Evolutionary conservation across 1,139 yeast species (phyloP).

Genomic region (Maudiozyma humilis): DNA sequence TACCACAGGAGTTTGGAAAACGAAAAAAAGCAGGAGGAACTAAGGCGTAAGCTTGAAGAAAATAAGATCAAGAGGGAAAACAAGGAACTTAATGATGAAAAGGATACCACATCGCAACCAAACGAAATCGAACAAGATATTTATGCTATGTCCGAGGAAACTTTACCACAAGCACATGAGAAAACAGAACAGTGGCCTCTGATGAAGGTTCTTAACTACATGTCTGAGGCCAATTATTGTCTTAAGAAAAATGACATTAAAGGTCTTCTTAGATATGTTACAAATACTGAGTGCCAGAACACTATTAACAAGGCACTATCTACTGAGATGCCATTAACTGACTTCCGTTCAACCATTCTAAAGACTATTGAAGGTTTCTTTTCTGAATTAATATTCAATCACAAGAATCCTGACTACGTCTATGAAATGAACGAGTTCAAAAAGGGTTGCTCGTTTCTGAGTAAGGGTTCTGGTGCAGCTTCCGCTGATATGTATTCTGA

Average conservation of each 20-base stretch:
- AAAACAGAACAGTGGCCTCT: conserved; percentile 12
- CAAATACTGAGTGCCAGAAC: conserved; percentile 12
- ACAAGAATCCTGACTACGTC: conserved; percentile 14
- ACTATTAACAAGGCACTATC: too few relatives aligned
- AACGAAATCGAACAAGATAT: too few relatives aligned
- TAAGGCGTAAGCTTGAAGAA: conserved; percentile 20
- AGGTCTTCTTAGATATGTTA: conserved; percentile 13
- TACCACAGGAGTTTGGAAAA: conserved; percentile 25
- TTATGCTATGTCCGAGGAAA: neutral
- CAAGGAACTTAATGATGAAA: too few relatives aligned
- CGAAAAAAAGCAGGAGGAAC: conserved; percentile 26
- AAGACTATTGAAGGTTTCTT: conserved; percentile 14
- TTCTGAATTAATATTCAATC: conserved; percentile 12
- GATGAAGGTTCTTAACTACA: conserved; percentile 15
- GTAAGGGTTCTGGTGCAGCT: conserved; percentile 4
- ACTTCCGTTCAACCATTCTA: conserved; percentile 11
- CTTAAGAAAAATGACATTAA: conserved; percentile 14
- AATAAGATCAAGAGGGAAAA: conserved; percentile 16
- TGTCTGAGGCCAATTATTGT: conserved; percentile 17
- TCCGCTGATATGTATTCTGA: conserved; percentile 10
- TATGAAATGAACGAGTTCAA: conserved; percentile 10
- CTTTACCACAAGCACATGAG: neutral
- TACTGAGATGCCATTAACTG: conserved; percentile 11
- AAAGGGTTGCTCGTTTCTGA: conserved; percentile 8
- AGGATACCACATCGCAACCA: too few relatives aligned